Percentiles rank a stretch among this genome's conserved stretches.
phyloP scores from a whole-genome alignment of 2,329 filamentous ascomycete genomes.

The Colletotrichum spinosum region DNA sequence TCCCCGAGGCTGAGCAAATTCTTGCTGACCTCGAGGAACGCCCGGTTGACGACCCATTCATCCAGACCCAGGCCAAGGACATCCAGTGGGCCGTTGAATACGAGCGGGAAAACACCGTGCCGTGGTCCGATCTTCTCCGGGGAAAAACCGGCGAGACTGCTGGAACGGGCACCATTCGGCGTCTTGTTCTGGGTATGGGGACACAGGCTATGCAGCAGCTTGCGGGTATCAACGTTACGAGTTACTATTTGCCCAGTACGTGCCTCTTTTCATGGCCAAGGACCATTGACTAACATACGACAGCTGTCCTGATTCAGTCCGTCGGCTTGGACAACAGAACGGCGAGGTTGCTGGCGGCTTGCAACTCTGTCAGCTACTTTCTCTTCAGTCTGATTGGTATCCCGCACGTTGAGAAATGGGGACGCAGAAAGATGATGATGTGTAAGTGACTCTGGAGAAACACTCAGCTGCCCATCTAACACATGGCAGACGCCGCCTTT shows the following conservation, averaged over 20 bases:
- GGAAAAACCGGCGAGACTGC: slow-evolving; percentile 56
- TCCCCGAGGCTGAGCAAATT: slow-evolving; percentile 46
- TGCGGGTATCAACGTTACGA: slow-evolving; percentile 45
- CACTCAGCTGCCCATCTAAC: neutral
- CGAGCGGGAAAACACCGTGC: slow-evolving; percentile 56
- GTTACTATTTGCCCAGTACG: slow-evolving; percentile 51
- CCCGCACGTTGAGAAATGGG: slow-evolving; percentile 52
- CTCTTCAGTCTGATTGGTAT: slow-evolving; percentile 44
- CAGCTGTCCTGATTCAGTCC: slow-evolving; percentile 59
- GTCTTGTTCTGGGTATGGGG: slow-evolving; percentile 62
- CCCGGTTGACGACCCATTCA: slow-evolving; percentile 41
- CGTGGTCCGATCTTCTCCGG: slow-evolving; percentile 61
- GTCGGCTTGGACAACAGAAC: slow-evolving; percentile 62
- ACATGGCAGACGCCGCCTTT: slow-evolving; percentile 51
- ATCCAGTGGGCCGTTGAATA: slow-evolving; percentile 47
- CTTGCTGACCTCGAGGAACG: slow-evolving; percentile 43
- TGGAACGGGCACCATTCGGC: slow-evolving; percentile 61
- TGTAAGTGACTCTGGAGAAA: slow-evolving; percentile 44
- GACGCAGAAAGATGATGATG: slow-evolving; percentile 68
- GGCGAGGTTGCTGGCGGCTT: slow-evolving; percentile 63
- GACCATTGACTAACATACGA: slow-evolving; percentile 38
- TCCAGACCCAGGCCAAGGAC: slow-evolving; percentile 43
- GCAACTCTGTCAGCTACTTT: slow-evolving; percentile 50
- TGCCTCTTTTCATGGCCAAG: neutral
- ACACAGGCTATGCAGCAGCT: slow-evolving; percentile 46